These are phyloP conservation scores for Penicillium aurantiogriseum DNA, from an alignment of 2,329 filamentous ascomycete species.

Conservation along the genomic window DNA sequence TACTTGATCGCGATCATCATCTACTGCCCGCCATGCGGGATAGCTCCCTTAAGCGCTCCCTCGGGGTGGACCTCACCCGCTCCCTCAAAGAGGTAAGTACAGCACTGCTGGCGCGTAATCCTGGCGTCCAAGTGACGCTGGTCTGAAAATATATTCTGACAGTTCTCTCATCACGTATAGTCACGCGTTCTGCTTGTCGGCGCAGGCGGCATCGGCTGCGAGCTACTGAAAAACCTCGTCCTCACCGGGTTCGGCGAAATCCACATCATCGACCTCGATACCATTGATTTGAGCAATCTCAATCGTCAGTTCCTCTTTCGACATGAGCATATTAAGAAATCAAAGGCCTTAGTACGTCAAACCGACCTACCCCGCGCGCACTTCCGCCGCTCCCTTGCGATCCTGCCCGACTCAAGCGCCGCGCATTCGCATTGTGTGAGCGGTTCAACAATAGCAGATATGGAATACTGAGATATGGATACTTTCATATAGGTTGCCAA, in stretches of 20 bases:
- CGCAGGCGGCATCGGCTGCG: conserved; percentile 95
- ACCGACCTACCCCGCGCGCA: neutral
- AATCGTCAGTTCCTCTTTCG: conserved; percentile 97
- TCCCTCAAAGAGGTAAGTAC: conserved; percentile 42
- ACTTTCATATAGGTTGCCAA: conserved; percentile 69
- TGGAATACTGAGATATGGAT: conserved; percentile 16
- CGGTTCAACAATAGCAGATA: neutral
- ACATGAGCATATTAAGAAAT: conserved; percentile 95
- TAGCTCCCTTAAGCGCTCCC: conserved; percentile 43
- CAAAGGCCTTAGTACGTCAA: conserved; percentile 77
- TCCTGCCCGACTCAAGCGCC: neutral
- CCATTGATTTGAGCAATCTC: conserved; percentile 95
- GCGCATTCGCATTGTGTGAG: neutral
- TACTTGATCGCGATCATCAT: conserved; percentile 7
- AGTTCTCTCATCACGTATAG: conserved; percentile 50
- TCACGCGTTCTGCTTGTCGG: conserved; percentile 89
- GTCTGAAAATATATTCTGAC: conserved; percentile 7
- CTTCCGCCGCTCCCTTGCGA: conserved; percentile 13
- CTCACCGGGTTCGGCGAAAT: conserved; percentile 89
- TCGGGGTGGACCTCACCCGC: conserved; percentile 40
- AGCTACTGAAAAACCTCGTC: conserved; percentile 93
- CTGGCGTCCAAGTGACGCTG: neutral
- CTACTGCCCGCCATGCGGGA: conserved; percentile 37
- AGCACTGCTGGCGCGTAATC: neutral
- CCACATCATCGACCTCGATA: conserved; percentile 94